phyloP scores from a whole-genome alignment of 1,139 yeast genomes.

The Entelexis sorbosivorans region DNA sequence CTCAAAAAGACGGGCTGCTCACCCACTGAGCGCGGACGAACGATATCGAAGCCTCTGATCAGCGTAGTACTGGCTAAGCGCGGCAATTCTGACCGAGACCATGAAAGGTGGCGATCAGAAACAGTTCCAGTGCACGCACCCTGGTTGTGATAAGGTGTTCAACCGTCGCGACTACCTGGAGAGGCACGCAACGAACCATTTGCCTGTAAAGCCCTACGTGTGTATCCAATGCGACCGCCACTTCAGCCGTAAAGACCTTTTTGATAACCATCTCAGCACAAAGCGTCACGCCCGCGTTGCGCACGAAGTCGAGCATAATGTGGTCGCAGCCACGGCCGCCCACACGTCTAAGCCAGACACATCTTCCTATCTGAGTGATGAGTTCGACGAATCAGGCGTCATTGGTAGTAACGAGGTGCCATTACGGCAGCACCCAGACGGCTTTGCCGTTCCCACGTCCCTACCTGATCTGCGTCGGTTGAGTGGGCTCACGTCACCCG shows the following conservation, averaged over 20 bases:
- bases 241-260: conserved; percentile 30
- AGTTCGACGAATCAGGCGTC: background rate
- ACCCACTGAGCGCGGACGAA: background rate
- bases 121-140: conserved; percentile 27
- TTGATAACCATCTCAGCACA: conserved; percentile 30
- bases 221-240: conserved; percentile 30
- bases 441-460: background rate
- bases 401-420: background rate
- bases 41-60: background rate
- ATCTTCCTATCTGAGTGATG: background rate
- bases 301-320: conserved; percentile 11
- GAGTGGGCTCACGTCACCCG: background rate
- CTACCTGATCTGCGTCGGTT: background rate
- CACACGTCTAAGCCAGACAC: background rate
- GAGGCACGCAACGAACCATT: conserved; percentile 33
- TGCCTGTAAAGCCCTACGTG: conserved; percentile 29
- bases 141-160: conserved; percentile 32
- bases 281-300: conserved; percentile 27
- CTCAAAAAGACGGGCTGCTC: conserved; percentile 3
- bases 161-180: conserved; percentile 34
- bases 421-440: background rate
- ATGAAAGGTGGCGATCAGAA: conserved; percentile 15
- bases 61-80: background rate
- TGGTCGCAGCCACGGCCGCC: background rate
- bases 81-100: background rate